Evolutionary conservation across 108 stramenopile genomes (phyloP), one percentile per base, ranked within the genome.

Genomic region (Pseudonitzschia multiseries): DNA sequence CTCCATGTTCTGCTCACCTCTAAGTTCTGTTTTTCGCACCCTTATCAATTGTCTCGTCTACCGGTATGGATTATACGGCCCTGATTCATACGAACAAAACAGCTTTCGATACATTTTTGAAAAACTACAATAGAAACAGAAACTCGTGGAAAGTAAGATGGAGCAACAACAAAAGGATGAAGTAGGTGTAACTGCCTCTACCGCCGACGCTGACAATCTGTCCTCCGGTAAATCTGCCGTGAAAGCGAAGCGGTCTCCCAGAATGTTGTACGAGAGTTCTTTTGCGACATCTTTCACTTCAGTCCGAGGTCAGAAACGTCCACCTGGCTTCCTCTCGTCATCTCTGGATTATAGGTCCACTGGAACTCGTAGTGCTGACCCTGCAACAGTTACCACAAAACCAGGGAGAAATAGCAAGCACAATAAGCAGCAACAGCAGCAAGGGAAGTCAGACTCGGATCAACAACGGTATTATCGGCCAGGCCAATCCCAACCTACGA

Each of bases 311-410:
- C 44, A 28, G 1, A 44, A 29, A 14, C 66, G 66, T 50, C 66
- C 66, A 44, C 66, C 66, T 12, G 66, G 66, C n/a, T 67, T 67
- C 46, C 13, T 50, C 26, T 44, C 46, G 21, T 67, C 66, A 6
- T 73, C 73, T 22, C 29, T 73, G 64, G 73, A 73, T 46, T 73
- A 65, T n/a, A 44, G 43, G n/a, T 29, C 42, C 8, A 24, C 15
- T 41, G 41, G 64, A 28, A 5, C 26, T 27, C 13, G 15, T 13
- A n/a, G 20, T 62, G 61, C 61, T 2, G 15, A 9, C 18, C 9
- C 26, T 62, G 3, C 36, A 4, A 4, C 18, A 1, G 20, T 66
- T n/a, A 76, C 75, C 29, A 62, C 75, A 15, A 76, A 76, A 31
- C 68, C 75, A 22, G 69, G 53, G 17, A 70, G 54, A 62, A 27